A percentile compares a stretch with the other conserved stretches of the same genome.
phyloP scores from a whole-genome alignment of 2,329 filamentous ascomycete species.

The Fusarium transvaalense region DNA sequence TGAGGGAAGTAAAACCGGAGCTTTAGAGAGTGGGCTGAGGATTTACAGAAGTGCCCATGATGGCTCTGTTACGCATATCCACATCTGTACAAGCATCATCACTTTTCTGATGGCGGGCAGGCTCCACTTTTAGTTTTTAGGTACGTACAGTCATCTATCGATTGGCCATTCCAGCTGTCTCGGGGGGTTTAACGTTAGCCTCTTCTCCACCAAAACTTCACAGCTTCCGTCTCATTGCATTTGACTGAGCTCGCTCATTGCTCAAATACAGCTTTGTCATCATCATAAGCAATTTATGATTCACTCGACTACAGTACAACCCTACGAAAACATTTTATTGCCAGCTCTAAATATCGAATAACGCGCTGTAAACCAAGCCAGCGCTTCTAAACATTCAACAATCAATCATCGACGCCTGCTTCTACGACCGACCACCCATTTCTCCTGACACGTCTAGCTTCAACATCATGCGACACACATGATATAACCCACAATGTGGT shows the following conservation, averaged over 20 bases:
- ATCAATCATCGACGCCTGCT: conserved; percentile 1
- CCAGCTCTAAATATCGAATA: not conserved
- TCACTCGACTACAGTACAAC: not conserved
- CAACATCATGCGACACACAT: conserved; percentile 52
- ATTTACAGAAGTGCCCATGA: conserved; percentile 38
- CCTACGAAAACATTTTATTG: not conserved
- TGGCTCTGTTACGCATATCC: conserved; percentile 25
- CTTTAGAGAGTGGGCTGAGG: conserved; percentile 45
- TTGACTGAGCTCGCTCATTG: conserved; percentile 30
- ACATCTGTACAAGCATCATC: conserved; percentile 44
- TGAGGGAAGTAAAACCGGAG: conserved; percentile 21
- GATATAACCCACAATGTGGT: conserved; percentile 59
- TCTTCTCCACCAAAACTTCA: conserved; percentile 31
- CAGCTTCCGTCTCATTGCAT: conserved; percentile 13
- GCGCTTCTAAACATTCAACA: not conserved
- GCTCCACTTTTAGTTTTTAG: conserved; percentile 26
- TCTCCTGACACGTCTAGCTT: conserved; percentile 25
- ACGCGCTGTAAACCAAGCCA: not conserved
- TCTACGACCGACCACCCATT: conserved; percentile 1
- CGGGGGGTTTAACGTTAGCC: conserved; percentile 6
- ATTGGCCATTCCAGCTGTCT: conserved; percentile 2
- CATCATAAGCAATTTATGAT: conserved; percentile 33
- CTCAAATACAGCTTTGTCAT: conserved; percentile 37
- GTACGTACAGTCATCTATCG: conserved; percentile 32
- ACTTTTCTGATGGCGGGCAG: conserved; percentile 34